Base-by-base conservation (phyloP, 352 stramenopile genomes). In the Phytophthora europaea region DNA sequence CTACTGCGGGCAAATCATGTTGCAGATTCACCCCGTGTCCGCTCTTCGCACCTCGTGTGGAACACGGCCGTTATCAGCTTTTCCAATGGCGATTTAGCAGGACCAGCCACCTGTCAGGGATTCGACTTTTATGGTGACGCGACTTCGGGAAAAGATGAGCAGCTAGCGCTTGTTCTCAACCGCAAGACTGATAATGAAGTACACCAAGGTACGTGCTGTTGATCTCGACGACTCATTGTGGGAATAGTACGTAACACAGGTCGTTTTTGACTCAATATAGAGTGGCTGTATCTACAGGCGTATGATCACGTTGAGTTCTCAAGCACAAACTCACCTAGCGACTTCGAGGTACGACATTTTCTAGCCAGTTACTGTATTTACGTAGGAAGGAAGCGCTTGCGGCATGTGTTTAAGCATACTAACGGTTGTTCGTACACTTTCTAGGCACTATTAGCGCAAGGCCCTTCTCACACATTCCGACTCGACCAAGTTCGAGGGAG, bases 111-210 rank as follows among this genome's bases (percentile, higher is more conserved):
- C 12, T 72, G 74, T 16, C 45, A 52, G 33, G 47, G 67, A n/a
- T 81, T 85, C 55, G 66, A 72, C 18, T 81, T 87, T 64, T 89
- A 87, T 38, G 73, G 77, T 12, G 78, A 81, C 50, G 48, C 9
- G 18, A 20, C 66, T 8, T 77, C 67, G 43, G 61, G 59, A 6
- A 88, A 81, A 20, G 34, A 40, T 31, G 76, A 84, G 61, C 59
- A 72, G 40, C 67, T 88, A 15, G 76, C 81, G 15, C 63, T 86
- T 34, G 61, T 81, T 8, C 15, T 77, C 6, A 31, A 73, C 50
- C 60, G 57, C 59, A 31, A 48, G 36, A 13, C 6, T 61, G 63
- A 69, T 33, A 50, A 45, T 34, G 54, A 76, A 58, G 6, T 53
- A 12, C 69, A 68, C 22, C 60, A 83, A 81, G 69, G 72, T 81